Evolutionary conservation across 1,284 basidiomycete genomes (phyloP).

Genomic region (Thelephora terrestris): DNA sequence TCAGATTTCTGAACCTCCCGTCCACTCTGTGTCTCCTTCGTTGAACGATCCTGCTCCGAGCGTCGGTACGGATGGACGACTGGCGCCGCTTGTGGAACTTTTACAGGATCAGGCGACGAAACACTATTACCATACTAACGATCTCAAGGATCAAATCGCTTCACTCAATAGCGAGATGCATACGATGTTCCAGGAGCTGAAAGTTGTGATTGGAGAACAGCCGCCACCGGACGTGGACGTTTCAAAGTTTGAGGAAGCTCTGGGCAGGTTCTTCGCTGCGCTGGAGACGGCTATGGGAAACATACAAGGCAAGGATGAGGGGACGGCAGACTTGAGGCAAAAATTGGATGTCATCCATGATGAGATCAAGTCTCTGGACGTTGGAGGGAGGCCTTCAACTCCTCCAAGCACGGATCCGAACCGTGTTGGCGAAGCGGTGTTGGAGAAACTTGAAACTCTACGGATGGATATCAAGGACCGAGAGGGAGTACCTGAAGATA

Average conservation of each 20-base stretch:
- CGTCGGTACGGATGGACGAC: background rate
- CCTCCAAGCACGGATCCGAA: constrained; percentile 9
- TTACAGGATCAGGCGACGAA: background rate
- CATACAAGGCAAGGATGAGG: background rate
- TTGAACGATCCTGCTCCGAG: background rate
- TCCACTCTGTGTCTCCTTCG: background rate
- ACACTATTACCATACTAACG: constrained; percentile 1
- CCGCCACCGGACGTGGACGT: background rate
- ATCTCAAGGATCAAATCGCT: constrained; percentile 6
- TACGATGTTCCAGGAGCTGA: constrained; percentile 10
- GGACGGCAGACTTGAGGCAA: constrained; percentile 7
- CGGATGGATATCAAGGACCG: background rate
- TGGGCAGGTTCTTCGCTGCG: background rate
- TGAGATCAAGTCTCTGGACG: background rate
- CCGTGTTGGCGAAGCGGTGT: constrained; percentile 12
- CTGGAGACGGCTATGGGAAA: background rate
- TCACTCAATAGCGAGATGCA: constrained; percentile 4
- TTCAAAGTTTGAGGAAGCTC: background rate
- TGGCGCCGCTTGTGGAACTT: background rate
- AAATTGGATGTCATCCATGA: constrained; percentile 16
- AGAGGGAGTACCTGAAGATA: background rate
- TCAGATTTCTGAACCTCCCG: background rate
- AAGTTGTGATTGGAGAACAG: constrained; percentile 7
- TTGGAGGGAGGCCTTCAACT: background rate
- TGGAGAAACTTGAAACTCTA: constrained; percentile 9